These are phyloP conservation scores for Melampsora larici-populina DNA, from an alignment of 1,284 basidiomycete genomes.

Conservation along the genomic window DNA sequence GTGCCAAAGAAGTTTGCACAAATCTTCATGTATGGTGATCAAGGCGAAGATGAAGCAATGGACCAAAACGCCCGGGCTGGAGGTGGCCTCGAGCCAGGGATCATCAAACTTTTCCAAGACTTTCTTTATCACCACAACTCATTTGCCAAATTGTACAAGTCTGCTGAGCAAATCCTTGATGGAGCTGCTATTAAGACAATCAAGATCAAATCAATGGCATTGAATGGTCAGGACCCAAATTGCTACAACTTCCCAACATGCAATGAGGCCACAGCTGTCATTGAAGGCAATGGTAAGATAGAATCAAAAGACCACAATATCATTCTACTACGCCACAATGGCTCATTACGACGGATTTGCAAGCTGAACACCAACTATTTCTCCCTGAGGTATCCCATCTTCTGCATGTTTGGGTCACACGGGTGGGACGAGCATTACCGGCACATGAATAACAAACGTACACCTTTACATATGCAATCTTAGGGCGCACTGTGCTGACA, in stretches of 20 bases:
- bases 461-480: not conserved
- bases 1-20: not conserved
- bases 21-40: conserved; percentile 7
- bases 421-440: not conserved
- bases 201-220: not conserved
- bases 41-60: not conserved
- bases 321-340: not conserved
- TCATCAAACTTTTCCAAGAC: not conserved
- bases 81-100: not conserved
- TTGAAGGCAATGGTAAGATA: not conserved
- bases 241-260: too few species aligned
- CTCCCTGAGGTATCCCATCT: conserved; percentile 21
- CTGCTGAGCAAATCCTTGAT: not conserved
- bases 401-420: not conserved
- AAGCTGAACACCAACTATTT: not conserved
- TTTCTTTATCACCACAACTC: conserved; percentile 3
- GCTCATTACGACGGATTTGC: not conserved
- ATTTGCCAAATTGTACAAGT: conserved; percentile 6
- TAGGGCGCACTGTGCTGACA: not conserved
- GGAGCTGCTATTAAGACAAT: not conserved
- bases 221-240: not conserved
- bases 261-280: not conserved
- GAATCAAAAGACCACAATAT: not conserved
- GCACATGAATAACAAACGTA: not conserved
- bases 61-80: too few species aligned